A percentile compares a stretch with the other conserved stretches of the same genome.
These are phyloP conservation scores for Boletus rufocinnamomeus DNA, from an alignment of 768 basidiomycete genomes.

Conservation along the genomic window DNA sequence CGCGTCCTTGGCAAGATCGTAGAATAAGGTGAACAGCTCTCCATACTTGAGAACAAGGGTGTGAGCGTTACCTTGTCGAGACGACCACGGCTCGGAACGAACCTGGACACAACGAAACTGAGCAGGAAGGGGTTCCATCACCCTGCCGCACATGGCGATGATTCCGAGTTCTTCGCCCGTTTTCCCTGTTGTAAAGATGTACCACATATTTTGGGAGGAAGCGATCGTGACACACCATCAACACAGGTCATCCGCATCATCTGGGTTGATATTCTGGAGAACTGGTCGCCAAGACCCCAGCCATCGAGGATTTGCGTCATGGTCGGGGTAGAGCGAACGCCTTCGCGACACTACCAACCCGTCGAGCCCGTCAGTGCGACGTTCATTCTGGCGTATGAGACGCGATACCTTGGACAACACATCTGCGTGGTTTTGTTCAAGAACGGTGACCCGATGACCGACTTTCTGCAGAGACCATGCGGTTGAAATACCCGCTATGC, in stretches of 20 bases:
- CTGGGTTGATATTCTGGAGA: slow-evolving; percentile 37
- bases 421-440: slow-evolving; percentile 48
- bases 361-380: background rate
- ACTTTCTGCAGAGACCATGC: slow-evolving; percentile 53
- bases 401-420: slow-evolving; percentile 37
- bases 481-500: slow-evolving; percentile 53
- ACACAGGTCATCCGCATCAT: slow-evolving; percentile 19
- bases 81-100: slow-evolving; percentile 12
- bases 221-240: slow-evolving; percentile 12
- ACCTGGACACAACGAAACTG: slow-evolving; percentile 51
- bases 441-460: slow-evolving; percentile 57
- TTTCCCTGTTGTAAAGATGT: slow-evolving; percentile 34
- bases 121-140: slow-evolving; percentile 46
- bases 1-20: slow-evolving; percentile 45
- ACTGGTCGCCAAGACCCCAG: slow-evolving; percentile 52
- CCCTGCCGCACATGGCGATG: slow-evolving; percentile 45
- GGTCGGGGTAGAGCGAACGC: slow-evolving; percentile 53
- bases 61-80: background rate
- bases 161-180: slow-evolving; percentile 45
- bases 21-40: slow-evolving; percentile 50
- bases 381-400: background rate
- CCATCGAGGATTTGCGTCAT: slow-evolving; percentile 54
- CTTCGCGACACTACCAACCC: slow-evolving; percentile 33
- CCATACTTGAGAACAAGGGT: slow-evolving; percentile 42
- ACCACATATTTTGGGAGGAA: no score